Base-by-base conservation (phyloP, 495 filamentous ascomycete genomes). In the Astrothelium subdiscretum region DNA sequence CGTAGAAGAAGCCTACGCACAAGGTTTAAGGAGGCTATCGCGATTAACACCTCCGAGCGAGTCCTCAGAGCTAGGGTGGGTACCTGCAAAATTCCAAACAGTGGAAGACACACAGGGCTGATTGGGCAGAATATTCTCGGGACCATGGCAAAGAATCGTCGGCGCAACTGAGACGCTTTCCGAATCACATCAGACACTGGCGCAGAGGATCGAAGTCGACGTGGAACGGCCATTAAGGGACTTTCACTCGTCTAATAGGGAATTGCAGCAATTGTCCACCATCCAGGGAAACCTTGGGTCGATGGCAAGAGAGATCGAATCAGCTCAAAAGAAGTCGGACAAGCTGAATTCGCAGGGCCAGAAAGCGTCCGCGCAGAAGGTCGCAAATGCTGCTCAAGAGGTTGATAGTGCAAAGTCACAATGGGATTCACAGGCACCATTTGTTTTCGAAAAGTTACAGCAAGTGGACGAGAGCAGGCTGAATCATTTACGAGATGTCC, bases 351-450 rank as follows among this genome's bases (percentile, higher is more conserved):
- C 81, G 54, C 92, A 89, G 71, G 90, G 89, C 40, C 81, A 83
- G 27, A 92, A 89, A 70, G 88, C 88, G 27, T 87, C 85, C 52
- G 74, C 85, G n/a, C 84, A 85, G 40, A 95, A 90, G 73, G 83
- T 96, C 42, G 88, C 92, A 10, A 80, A 79, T 59, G 94, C 92
- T 3, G 77, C 85, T 0, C 76, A 85, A 13, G 84, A 87, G 51
- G 81, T 94, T 15, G 88, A 95, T 58, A 85, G 83, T 66, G 87
- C 91, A 3, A 83, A 76, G 57, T 82, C 86, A 64, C 88, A 95
- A 72, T 99, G 95, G 95, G 87, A 96, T 35, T 95, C 94, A 10
- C 89, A 96, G 71, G 90, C 95, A 35, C 95, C 95, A 6, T 97
- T 89, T 74, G 87, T 97, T 61, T 97, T 95, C 70, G 95, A 97